Evolutionary conservation across 2,329 filamentous ascomycete genomes (phyloP), one percentile per base, ranked within the genome.

Genomic region (Dothistroma septosporum): DNA sequence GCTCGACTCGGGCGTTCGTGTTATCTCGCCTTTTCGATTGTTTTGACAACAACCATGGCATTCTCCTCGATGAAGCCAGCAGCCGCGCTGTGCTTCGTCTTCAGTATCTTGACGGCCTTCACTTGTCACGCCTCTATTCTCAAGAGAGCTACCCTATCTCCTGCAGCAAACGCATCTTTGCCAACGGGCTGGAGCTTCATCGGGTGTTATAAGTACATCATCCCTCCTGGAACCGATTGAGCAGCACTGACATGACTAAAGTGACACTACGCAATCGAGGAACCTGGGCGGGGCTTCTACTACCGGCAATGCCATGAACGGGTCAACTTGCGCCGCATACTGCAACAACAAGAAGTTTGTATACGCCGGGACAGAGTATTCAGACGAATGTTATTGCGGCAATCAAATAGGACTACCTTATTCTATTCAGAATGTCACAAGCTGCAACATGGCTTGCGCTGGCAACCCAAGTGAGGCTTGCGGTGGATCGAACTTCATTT

Each of bases 391-490:
- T 52, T 68, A 63, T 35, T 68, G 68, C 46, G 68, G 66, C 16
- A 70, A 70, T 24, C 54, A 64, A n/a, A 60, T 63, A 10, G 60
- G 61, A n/a, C 64, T 61, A 16, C 61, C 63, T 21, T 62, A 64
- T 8, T 62, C 67, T 9, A 33, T 65, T 11, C 60, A 66, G 19
- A 55, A 62, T 21, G 66, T 70, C 52, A 61, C 61, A 37, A 61
- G 64, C 41, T 74, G 72, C 61, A 65, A 56, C 33, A 73, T 70
- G 67, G 49, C 61, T 11, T 74, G 72, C 58, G 53, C 63, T 22
- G 70, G 69, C n/a, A 72, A 73, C 55, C 59, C 54, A 0, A 65
- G 63, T 3, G 70, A 73, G 59, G 67, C 63, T 28, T 74, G 72
- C 53, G 70, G 70, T 50, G 63, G 52, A 28, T 46, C 63, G n/a